These are phyloP conservation scores for Waitea zeae DNA, from an alignment of 1,284 basidiomycete species.

Conservation along the genomic window DNA sequence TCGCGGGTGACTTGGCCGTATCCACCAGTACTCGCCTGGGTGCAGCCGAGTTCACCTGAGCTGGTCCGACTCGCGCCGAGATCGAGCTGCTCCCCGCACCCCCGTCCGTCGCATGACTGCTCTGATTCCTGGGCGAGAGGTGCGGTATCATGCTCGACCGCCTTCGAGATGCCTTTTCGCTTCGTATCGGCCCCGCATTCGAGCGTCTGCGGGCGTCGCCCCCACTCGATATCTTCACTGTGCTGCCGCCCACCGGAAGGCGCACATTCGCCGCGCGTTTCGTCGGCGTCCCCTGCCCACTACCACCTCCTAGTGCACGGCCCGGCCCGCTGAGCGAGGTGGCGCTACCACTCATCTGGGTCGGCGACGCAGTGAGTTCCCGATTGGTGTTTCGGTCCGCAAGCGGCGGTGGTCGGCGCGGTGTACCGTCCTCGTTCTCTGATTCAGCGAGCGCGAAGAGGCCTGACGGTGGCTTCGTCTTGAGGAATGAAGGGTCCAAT, in stretches of 20 bases:
- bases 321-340: too few species aligned
- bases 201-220: slow-evolving; percentile 37
- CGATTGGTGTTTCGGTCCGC: slow-evolving; percentile 45
- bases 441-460: slow-evolving; percentile 53
- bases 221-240: slow-evolving; percentile 16
- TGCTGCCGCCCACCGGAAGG: slow-evolving; percentile 26
- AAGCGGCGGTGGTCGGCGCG: slow-evolving; percentile 25
- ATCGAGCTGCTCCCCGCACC: slow-evolving; percentile 9
- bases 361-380: slow-evolving; percentile 12
- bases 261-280: slow-evolving; percentile 31
- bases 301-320: slow-evolving; percentile 15
- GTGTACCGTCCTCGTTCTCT: slow-evolving; percentile 34
- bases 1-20: slow-evolving; percentile 34
- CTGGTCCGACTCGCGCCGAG: slow-evolving; percentile 10
- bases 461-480: slow-evolving; percentile 27
- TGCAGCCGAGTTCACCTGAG: slow-evolving; percentile 13
- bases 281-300: slow-evolving; percentile 17
- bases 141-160: slow-evolving; percentile 65
- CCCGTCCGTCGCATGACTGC: slow-evolving; percentile 8
- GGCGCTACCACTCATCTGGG: slow-evolving; percentile 9
- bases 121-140: slow-evolving; percentile 22
- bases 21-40: slow-evolving; percentile 3
- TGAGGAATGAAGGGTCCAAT: slow-evolving; percentile 53
- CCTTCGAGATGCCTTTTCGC: slow-evolving; percentile 44
- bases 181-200: slow-evolving; percentile 50